Conservation (phyloP, 208 protist species). For the Novymonas esmeraldas region DNA sequence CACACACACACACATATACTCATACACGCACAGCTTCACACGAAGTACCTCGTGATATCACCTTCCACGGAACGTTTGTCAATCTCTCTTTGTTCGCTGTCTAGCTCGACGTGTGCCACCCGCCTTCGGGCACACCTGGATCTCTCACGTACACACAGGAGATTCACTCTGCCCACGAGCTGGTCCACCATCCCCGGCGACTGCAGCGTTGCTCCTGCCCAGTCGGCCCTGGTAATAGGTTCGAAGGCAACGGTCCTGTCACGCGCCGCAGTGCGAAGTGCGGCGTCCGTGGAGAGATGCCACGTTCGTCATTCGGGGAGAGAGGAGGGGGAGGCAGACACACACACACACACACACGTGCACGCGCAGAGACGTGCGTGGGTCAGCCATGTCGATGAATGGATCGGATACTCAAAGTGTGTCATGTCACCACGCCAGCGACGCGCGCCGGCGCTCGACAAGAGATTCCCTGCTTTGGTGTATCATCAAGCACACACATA, state of each 20-base stretch:
- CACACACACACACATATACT: conserved; percentile 3
- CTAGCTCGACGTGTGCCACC: no score
- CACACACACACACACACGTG: background rate
- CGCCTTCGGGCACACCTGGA: no score
- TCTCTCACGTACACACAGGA: no score
- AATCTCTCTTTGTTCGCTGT: no score
- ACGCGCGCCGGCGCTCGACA: conserved; percentile 34
- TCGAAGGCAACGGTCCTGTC: conserved; percentile 26
- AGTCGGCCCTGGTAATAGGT: conserved; percentile 21
- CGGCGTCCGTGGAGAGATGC: conserved; percentile 26
- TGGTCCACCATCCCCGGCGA: no score
- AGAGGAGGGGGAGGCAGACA: background rate
- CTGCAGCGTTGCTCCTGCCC: background rate
- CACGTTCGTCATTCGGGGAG: conserved; percentile 16
- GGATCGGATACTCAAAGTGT: conserved; percentile 39
- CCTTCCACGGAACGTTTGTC: no score
- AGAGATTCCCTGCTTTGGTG: conserved; percentile 49
- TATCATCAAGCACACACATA: conserved; percentile 20
- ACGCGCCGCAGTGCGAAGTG: conserved; percentile 16
- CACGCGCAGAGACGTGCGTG: background rate
- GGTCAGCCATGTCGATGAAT: conserved; percentile 20
- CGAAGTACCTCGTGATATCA: no score
- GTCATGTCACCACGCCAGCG: conserved; percentile 39
- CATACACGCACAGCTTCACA: background rate
- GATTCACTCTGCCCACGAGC: no score